Percentiles rank a stretch among this genome's conserved stretches.
Evolutionary conservation across 169 alveolate genomes (phyloP).

Genomic region (Eimeria maxima): DNA sequence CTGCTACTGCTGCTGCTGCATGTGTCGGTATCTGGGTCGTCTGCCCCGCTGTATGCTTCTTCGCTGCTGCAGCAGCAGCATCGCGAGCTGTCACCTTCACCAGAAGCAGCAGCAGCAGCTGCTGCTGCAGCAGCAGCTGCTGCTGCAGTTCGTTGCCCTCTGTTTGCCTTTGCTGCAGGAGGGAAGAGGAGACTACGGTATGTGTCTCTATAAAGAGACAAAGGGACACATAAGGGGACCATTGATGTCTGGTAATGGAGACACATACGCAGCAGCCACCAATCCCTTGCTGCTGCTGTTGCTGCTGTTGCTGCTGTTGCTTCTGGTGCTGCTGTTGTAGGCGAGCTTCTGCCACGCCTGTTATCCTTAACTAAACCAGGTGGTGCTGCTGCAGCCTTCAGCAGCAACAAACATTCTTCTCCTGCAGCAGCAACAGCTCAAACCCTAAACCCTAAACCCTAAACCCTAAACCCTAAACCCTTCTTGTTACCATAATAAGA

Average conservation of each 20-base stretch:
- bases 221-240: neutral
- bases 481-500: neutral
- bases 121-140: conserved; percentile 20
- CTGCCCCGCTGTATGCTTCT: conserved; percentile 58
- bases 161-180: conserved; percentile 15
- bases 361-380: neutral
- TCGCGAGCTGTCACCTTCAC: neutral
- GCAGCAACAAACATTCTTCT: conserved; percentile 46
- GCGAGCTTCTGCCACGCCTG: neutral
- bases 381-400: conserved; percentile 46
- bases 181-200: neutral
- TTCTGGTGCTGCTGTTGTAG: neutral
- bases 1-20: conserved; percentile 4
- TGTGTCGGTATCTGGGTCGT: conserved; percentile 30
- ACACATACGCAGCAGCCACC: neutral
- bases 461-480: conserved; percentile 15
- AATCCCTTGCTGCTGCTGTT: neutral
- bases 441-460: conserved; percentile 13
- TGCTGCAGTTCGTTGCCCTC: neutral
- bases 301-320: conserved; percentile 17
- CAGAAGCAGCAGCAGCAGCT: conserved; percentile 5
- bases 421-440: conserved; percentile 3
- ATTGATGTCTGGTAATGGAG: neutral
- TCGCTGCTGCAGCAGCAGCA: conserved; percentile 62
- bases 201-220: conserved; percentile 4